Conservation (phyloP, 371 early-diverging fungal genomes). For the Nosema bombycis region DNA sequence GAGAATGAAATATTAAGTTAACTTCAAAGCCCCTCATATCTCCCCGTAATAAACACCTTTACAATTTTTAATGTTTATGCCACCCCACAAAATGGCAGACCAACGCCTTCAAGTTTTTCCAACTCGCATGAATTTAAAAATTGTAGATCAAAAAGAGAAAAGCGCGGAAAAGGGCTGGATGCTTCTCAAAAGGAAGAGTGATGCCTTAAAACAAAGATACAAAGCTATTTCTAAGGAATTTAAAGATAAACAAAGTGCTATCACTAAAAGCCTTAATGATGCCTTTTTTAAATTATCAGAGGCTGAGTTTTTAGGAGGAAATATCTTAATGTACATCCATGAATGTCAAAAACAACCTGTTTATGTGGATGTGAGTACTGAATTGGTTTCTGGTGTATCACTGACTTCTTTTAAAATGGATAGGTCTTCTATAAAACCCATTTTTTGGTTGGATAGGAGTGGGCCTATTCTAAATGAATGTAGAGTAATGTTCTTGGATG, state of each 20-base stretch:
- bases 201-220: conserved; percentile 89
- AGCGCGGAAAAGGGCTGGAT: conserved; percentile 95
- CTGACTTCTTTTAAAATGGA: conserved; percentile 46
- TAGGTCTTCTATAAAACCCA: conserved; percentile 13
- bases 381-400: conserved; percentile 54
- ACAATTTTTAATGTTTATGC: too few relatives aligned
- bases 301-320: conserved; percentile 89
- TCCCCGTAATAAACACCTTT: too few relatives aligned
- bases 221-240: conserved; percentile 83
- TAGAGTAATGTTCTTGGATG: conserved; percentile 81
- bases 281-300: conserved; percentile 92
- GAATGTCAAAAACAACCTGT: conserved; percentile 51
- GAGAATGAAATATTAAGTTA: too few relatives aligned
- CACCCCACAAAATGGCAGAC: conserved; percentile 28
- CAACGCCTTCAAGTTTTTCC: conserved; percentile 63
- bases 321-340: conserved; percentile 68
- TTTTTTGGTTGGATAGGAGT: conserved; percentile 85
- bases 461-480: conserved; percentile 88
- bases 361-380: conserved; percentile 29
- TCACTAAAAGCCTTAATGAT: conserved; percentile 88
- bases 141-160: conserved; percentile 84
- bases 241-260: conserved; percentile 72
- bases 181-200: conserved; percentile 70
- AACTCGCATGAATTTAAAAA: conserved; percentile 74
- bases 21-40: too few relatives aligned